A percentile compares a stretch with the other conserved stretches of the same genome.
phyloP scores from a whole-genome alignment of 768 basidiomycete genomes.

The Mycena olivaceomarginata region DNA sequence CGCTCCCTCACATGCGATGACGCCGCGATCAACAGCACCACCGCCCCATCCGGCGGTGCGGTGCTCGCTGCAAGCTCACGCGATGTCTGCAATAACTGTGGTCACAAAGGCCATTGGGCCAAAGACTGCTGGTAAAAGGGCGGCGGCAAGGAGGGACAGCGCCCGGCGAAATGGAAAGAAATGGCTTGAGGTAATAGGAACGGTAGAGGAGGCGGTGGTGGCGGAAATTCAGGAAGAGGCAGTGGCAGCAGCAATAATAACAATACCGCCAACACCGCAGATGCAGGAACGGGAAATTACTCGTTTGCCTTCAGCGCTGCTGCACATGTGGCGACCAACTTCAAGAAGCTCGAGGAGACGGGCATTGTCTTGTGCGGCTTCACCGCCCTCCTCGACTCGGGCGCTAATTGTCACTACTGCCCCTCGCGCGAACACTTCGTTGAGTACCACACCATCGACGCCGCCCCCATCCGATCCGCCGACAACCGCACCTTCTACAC shows the following conservation, averaged over 20 bases:
- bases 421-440: slow-evolving; percentile 19
- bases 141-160: background rate
- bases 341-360: background rate
- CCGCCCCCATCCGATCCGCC: slow-evolving; percentile 14
- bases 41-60: background rate
- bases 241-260: background rate
- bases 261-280: background rate
- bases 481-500: slow-evolving; percentile 22
- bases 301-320: background rate
- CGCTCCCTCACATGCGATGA: background rate
- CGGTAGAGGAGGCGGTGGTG: background rate
- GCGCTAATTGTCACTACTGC: slow-evolving; percentile 30
- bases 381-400: slow-evolving; percentile 9
- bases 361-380: background rate
- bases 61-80: background rate
- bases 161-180: background rate
- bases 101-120: background rate
- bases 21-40: background rate
- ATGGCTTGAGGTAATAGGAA: background rate
- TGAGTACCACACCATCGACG: background rate
- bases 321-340: background rate
- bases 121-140: background rate
- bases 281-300: background rate
- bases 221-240: background rate
- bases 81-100: background rate